Evolutionary conservation across 768 basidiomycete species (phyloP).

Genomic region (Chalciporus sphaerocephalus): DNA sequence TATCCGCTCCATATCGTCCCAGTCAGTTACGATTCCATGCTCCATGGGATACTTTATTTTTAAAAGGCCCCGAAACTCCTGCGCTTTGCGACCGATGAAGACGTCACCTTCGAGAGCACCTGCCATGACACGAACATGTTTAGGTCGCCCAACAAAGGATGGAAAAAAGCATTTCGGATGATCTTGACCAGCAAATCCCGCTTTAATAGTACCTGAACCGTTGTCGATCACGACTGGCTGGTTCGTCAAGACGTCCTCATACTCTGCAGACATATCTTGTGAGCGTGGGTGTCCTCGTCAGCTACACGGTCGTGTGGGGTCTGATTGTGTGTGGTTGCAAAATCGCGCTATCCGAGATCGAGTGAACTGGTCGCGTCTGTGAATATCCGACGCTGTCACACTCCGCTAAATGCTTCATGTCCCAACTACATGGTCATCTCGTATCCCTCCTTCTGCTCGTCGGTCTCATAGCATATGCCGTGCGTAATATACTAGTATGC

Average conservation of each 20-base stretch:
- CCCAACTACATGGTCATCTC: constrained; percentile 11
- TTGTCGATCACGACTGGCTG: constrained; percentile 99
- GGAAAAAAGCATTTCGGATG: constrained; percentile 99
- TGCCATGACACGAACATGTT: constrained; percentile 97
- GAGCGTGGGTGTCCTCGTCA: constrained; percentile 10
- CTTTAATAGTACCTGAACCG: constrained; percentile 98
- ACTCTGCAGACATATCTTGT: constrained; percentile 71
- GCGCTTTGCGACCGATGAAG: constrained; percentile 92
- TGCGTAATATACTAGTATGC: constrained; percentile 21
- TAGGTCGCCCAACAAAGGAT: constrained; percentile 95
- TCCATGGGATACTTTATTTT: constrained; percentile 99
- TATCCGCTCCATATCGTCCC: constrained; percentile 99
- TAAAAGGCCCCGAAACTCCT: constrained; percentile 91
- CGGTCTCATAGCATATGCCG: constrained; percentile 19
- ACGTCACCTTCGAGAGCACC: constrained; percentile 94
- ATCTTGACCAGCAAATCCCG: constrained; percentile 98
- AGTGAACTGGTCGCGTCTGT: constrained; percentile 1
- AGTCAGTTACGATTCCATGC: constrained; percentile 97
- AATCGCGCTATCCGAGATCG: not conserved
- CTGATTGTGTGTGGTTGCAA: constrained; percentile 4
- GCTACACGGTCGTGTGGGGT: not conserved
- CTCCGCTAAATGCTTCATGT: constrained; percentile 13
- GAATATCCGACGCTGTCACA: constrained; percentile 11
- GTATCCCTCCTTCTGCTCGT: constrained; percentile 13
- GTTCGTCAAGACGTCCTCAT: constrained; percentile 92